Evolutionary conservation across 2,329 filamentous ascomycete genomes (phyloP), one percentile per base, ranked within the genome.

Genomic region (Intubia oerlemansii): DNA sequence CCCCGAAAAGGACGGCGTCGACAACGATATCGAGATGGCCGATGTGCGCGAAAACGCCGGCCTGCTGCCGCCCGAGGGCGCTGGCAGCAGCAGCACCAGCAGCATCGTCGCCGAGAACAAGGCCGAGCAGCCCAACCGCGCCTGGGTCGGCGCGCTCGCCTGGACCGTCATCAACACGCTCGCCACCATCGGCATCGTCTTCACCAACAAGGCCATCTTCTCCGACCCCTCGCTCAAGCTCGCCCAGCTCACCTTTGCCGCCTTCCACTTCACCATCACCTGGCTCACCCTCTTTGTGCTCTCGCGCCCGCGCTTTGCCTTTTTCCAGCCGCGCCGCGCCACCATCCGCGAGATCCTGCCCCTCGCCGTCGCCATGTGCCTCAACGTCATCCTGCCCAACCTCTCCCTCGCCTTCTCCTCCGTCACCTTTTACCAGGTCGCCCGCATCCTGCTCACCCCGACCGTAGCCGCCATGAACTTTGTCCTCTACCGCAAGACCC

Each of bases 171-270:
- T 71, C 40, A 73, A 73, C 42, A 71, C 64, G 11, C 34, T 71
- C 36, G 65, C 67, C 3, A 72, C 67, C 1, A 62, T 72, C 32
- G 62, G 62, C 26, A 72, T 73, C 41, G 66, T 77, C 41, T 75
- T 75, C 44, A 69, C 66, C 24, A 76, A 76, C 51, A 76, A 76
- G 47, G 61, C 60, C 36, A 72, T 77, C 45, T 76, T 76, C 51
- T 62, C 62, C 15, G 62, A 72, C 35, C 60, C 62, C 11, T 59
- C 57, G 10, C 55, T 72, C 41, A 66, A 66, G 42, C 54, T 66
- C 17, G 61, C 57, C 34, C 70, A 76, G 46, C 58, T 74, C 28
- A 62, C 63, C 20, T 77, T 77, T 41, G 70, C 70, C 27, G 55
- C 64, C 30, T 74, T 75, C 47, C 71, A 77, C 49, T 77, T 77